Conservation (phyloP, 208 protist genomes). For the Hexamita inflata region DNA sequence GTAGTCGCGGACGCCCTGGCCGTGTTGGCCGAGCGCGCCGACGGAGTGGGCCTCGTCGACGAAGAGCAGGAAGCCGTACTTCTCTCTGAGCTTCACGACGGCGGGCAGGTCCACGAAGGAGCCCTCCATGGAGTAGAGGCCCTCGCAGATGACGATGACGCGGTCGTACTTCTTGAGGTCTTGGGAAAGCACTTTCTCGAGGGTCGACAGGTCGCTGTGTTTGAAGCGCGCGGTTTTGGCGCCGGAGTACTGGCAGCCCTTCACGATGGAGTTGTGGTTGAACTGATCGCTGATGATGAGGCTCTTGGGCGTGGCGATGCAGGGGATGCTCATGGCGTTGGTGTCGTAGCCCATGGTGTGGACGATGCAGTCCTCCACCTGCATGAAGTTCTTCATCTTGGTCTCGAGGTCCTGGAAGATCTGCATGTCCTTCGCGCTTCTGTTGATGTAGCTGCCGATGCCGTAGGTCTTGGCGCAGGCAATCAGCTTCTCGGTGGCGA, state of each 20-base stretch:
- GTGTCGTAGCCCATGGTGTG: slow-evolving; percentile 62
- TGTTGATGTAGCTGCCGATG: not conserved
- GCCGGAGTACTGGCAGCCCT: slow-evolving; percentile 48
- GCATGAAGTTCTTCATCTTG: slow-evolving; percentile 49
- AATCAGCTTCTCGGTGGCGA: not conserved
- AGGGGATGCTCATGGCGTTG: slow-evolving; percentile 53
- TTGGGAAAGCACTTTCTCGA: slow-evolving; percentile 57
- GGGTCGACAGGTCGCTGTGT: slow-evolving; percentile 54
- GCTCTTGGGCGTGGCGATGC: slow-evolving; percentile 38
- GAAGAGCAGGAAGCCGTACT: slow-evolving; percentile 58
- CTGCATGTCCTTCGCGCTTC: not conserved
- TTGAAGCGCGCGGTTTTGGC: slow-evolving; percentile 53
- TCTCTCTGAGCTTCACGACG: slow-evolving; percentile 59
- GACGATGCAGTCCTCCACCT: slow-evolving; percentile 54
- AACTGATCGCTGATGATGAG: slow-evolving; percentile 54
- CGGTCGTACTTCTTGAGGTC: slow-evolving; percentile 66
- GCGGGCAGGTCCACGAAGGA: slow-evolving; percentile 47
- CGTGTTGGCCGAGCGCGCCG: slow-evolving; percentile 55
- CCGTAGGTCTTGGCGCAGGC: not conserved
- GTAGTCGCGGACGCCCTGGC: slow-evolving; percentile 53
- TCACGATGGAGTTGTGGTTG: slow-evolving; percentile 58
- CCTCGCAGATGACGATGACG: slow-evolving; percentile 59
- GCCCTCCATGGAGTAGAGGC: slow-evolving; percentile 63
- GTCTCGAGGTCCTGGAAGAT: slow-evolving; percentile 42
- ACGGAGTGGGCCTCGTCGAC: slow-evolving; percentile 67